A percentile compares a stretch with the other conserved stretches of the same genome.
Evolutionary conservation across 768 basidiomycete genomes (phyloP).

Genomic region (Dacryopinax spathularia): DNA sequence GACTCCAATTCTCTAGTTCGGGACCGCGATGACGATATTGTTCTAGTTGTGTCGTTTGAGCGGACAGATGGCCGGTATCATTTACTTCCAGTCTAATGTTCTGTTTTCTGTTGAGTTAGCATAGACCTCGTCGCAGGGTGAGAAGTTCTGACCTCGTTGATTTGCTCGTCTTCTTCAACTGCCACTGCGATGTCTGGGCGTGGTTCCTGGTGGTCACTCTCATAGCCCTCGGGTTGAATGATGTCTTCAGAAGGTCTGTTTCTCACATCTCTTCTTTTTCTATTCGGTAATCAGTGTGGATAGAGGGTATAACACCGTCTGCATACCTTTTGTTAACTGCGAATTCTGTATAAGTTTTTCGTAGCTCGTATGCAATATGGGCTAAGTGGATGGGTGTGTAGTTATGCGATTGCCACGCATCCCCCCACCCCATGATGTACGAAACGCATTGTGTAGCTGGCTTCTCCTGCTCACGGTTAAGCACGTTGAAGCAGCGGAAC

Average conservation of each 20-base stretch:
- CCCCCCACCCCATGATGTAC: constrained; percentile 35
- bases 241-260: too few relatives aligned
- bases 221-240: too few relatives aligned
- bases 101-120: background rate
- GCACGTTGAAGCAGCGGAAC: constrained; percentile 21
- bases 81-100: too few relatives aligned
- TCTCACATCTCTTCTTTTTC: too few relatives aligned
- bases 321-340: too few relatives aligned
- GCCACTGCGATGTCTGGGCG: background rate
- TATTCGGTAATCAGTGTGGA: too few relatives aligned
- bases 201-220: too few relatives aligned
- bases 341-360: constrained; percentile 17
- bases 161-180: too few relatives aligned
- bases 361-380: constrained; percentile 15
- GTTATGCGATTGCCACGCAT: constrained; percentile 26
- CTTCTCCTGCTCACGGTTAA: constrained; percentile 29
- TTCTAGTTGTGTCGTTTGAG: background rate
- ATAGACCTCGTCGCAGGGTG: background rate
- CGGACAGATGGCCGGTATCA: too few relatives aligned
- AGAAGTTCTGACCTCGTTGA: too few relatives aligned
- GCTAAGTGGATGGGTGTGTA: constrained; percentile 28
- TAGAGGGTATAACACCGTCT: too few relatives aligned
- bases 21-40: background rate
- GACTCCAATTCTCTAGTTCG: background rate
- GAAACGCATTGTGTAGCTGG: constrained; percentile 27